Conservation (phyloP, 106 monocot genomes). For the Chionographis japonica region DNA sequence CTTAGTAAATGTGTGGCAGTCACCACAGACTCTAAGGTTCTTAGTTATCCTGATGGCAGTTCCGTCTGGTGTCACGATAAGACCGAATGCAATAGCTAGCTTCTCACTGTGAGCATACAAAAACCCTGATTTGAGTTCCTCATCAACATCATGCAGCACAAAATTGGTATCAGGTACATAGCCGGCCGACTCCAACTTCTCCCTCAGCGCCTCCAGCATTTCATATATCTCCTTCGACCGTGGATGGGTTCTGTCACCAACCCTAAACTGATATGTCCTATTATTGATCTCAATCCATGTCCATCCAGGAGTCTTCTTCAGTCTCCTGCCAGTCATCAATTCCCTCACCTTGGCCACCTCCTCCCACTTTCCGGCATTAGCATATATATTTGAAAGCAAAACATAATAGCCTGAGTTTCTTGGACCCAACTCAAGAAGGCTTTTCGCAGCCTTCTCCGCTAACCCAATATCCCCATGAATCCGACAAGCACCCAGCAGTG, state of each 20-base stretch:
- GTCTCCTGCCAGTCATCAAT: slow-evolving; percentile 22
- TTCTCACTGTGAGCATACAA: slow-evolving; percentile 53
- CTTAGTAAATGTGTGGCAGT: slow-evolving; percentile 52
- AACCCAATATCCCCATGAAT: slow-evolving; percentile 31
- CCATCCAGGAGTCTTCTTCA: slow-evolving; percentile 54
- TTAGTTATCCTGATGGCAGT: slow-evolving; percentile 41
- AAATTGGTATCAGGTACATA: slow-evolving; percentile 56
- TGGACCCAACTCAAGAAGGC: slow-evolving; percentile 38
- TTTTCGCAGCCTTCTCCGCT: slow-evolving; percentile 42
- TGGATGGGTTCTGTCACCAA: slow-evolving; percentile 38
- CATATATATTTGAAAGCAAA: slow-evolving; percentile 54
- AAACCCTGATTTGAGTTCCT: slow-evolving; percentile 44
- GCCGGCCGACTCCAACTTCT: slow-evolving; percentile 37
- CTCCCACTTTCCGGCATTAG: slow-evolving; percentile 37
- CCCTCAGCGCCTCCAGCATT: slow-evolving; percentile 24
- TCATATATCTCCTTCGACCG: slow-evolving; percentile 34
- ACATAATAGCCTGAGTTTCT: slow-evolving; percentile 45
- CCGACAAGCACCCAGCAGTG: slow-evolving; percentile 44
- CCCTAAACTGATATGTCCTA: slow-evolving; percentile 27
- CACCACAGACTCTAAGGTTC: slow-evolving; percentile 59
- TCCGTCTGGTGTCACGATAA: slow-evolving; percentile 33
- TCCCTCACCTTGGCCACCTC: slow-evolving; percentile 39
- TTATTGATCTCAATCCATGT: slow-evolving; percentile 46
- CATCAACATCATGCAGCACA: slow-evolving; percentile 65
- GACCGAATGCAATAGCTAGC: slow-evolving; percentile 45